Evolutionary conservation across 306 rosid species (phyloP).

Genomic region (Pterocarpus macrocarpus): DNA sequence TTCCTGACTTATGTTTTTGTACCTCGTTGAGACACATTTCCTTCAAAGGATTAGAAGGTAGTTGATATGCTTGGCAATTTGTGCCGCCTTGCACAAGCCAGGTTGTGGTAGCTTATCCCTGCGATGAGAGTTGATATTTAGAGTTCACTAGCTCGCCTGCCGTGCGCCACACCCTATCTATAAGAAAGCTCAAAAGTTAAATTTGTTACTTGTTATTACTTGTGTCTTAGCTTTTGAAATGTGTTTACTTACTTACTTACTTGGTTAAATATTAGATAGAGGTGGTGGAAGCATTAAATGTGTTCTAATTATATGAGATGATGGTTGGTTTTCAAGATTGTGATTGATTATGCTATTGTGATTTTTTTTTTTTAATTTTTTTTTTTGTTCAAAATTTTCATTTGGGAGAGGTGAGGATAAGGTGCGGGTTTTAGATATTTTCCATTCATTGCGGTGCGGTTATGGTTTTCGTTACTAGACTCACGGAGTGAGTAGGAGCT

Average conservation of each 20-base stretch:
- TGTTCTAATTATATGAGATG: background rate
- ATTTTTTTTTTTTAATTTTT: too few species aligned
- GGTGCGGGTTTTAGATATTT: background rate
- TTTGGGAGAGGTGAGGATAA: too few species aligned
- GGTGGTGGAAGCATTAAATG: background rate
- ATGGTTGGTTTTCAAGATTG: background rate
- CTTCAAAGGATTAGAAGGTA: too few species aligned
- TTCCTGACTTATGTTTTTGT: too few species aligned
- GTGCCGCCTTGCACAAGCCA: background rate
- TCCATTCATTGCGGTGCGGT: too few species aligned
- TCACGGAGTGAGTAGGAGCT: too few species aligned
- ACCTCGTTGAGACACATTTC: too few species aligned
- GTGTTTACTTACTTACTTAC: background rate
- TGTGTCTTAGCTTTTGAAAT: too few species aligned
- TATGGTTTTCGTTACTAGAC: too few species aligned
- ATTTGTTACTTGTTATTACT: background rate
- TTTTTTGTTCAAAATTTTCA: too few species aligned
- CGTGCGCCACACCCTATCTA: background rate
- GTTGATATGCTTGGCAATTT: background rate
- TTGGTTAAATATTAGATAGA: constrained; percentile 3
- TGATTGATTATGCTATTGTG: background rate
- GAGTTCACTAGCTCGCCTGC: background rate
- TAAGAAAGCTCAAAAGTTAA: background rate
- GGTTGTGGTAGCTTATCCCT: background rate
- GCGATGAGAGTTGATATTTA: background rate